Conservation (phyloP, 176 grass and related monocot species). For the Thinopyrum elongatum region DNA sequence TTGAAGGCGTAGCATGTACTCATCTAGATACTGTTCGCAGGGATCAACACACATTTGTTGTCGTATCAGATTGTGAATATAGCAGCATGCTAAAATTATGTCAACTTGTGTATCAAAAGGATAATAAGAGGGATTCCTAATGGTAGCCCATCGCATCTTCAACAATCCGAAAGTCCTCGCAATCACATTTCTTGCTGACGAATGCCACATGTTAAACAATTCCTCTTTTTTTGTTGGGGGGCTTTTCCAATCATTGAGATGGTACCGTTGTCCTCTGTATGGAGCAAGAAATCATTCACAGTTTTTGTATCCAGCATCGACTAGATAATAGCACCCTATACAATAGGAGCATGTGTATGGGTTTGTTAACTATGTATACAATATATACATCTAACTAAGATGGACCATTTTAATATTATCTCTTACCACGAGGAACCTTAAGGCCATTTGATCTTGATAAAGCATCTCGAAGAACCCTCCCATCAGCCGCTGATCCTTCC, state of each 20-base stretch:
- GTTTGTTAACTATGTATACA: too few relatives aligned
- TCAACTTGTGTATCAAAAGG: not conserved
- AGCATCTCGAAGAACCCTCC: not conserved
- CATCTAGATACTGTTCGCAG: not conserved
- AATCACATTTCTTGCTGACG: not conserved
- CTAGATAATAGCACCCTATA: not conserved
- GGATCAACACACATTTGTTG: not conserved
- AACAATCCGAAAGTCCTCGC: not conserved
- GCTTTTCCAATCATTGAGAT: not conserved
- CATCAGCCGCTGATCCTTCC: not conserved
- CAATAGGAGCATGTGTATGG: not conserved
- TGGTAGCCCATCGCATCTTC: not conserved
- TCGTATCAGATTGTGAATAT: not conserved
- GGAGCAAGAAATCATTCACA: not conserved
- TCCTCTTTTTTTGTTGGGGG: not conserved
- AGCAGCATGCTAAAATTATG: slow-evolving; percentile 9
- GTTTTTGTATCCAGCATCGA: not conserved
- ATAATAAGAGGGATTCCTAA: not conserved
- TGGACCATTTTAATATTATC: not conserved
- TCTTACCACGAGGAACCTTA: not conserved
- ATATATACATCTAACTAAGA: not conserved
- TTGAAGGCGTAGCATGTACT: not conserved
- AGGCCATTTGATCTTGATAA: not conserved
- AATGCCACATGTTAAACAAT: slow-evolving; percentile 1
- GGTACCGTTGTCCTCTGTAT: not conserved